A percentile compares a stretch with the other conserved stretches of the same genome.
Evolutionary conservation across 345 rosid genomes (phyloP).

Genomic region (Nephelium lappaceum): DNA sequence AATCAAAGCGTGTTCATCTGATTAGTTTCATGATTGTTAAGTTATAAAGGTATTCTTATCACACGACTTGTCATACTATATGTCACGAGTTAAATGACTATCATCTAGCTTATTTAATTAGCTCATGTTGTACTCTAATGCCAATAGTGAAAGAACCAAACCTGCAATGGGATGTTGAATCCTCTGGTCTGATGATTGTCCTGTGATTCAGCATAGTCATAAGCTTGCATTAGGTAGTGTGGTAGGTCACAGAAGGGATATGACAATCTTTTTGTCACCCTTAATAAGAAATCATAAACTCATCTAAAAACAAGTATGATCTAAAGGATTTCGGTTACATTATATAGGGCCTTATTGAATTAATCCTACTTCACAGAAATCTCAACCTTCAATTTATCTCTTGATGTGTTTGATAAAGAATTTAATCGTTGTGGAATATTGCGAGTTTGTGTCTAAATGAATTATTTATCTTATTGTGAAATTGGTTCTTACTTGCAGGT

Average conservation of each 20-base stretch:
- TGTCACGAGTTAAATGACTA: not conserved
- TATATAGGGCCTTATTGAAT: too few species aligned
- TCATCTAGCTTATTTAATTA: not conserved
- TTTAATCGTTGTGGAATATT: not conserved
- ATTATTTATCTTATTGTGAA: not conserved
- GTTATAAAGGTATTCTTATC: not conserved
- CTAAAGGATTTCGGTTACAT: too few species aligned
- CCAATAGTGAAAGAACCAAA: not conserved
- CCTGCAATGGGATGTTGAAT: too few species aligned
- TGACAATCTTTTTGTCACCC: too few species aligned
- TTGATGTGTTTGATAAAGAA: not conserved
- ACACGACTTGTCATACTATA: not conserved
- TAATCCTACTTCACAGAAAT: too few species aligned
- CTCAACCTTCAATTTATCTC: not conserved
- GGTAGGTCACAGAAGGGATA: too few species aligned
- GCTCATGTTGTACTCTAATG: not conserved
- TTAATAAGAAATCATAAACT: too few species aligned
- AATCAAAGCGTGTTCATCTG: slow-evolving; percentile 26
- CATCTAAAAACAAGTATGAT: too few species aligned
- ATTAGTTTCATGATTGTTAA: not conserved
- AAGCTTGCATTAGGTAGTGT: too few species aligned
- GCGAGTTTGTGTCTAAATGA: not conserved
- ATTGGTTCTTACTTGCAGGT: slow-evolving; percentile 37
- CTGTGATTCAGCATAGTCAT: too few species aligned
- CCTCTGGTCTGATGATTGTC: too few species aligned